phyloP scores from a whole-genome alignment of 148 eudicot genomes.

The Rhododendron ferrugineum region DNA sequence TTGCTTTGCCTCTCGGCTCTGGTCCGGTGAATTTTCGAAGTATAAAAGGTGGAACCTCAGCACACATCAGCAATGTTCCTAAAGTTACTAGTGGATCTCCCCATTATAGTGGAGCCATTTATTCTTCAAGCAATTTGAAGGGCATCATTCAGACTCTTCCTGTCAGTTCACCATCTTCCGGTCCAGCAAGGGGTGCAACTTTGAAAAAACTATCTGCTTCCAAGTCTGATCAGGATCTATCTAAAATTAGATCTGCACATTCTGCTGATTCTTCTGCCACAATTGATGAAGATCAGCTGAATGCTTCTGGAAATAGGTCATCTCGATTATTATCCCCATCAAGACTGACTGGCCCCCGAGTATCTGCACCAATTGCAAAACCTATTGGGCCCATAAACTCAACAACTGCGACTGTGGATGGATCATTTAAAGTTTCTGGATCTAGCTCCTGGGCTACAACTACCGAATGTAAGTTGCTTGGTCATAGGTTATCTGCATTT shows the following conservation, averaged over 20 bases:
- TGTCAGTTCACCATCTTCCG: conserved; percentile 40
- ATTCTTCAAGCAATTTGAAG: conserved; percentile 41
- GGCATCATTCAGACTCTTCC: conserved; percentile 54
- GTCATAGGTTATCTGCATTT: conserved; percentile 14
- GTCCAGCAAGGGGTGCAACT: conserved; percentile 39
- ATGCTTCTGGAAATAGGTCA: conserved; percentile 36
- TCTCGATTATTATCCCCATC: conserved; percentile 39
- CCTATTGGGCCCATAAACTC: conserved; percentile 30
- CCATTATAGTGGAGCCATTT: conserved; percentile 37
- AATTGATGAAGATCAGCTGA: conserved; percentile 60
- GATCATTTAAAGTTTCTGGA: conserved; percentile 28
- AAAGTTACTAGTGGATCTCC: conserved; percentile 29
- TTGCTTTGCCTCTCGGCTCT: conserved; percentile 44
- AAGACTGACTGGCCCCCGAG: conserved; percentile 26
- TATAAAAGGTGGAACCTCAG: conserved; percentile 35
- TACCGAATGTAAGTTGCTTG: conserved; percentile 54
- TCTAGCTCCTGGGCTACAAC: conserved; percentile 39
- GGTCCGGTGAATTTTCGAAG: conserved; percentile 27
- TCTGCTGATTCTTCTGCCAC: conserved; percentile 51
- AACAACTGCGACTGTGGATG: conserved; percentile 22
- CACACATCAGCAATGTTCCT: conserved; percentile 29
- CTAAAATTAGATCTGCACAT: conserved; percentile 65
- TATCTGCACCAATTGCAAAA: conserved; percentile 27
- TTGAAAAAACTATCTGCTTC: conserved; percentile 58
- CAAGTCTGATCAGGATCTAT: conserved; percentile 89